Evolutionary conservation across 2,329 filamentous ascomycete species (phyloP).

Genomic region (Massarina eburnea): DNA sequence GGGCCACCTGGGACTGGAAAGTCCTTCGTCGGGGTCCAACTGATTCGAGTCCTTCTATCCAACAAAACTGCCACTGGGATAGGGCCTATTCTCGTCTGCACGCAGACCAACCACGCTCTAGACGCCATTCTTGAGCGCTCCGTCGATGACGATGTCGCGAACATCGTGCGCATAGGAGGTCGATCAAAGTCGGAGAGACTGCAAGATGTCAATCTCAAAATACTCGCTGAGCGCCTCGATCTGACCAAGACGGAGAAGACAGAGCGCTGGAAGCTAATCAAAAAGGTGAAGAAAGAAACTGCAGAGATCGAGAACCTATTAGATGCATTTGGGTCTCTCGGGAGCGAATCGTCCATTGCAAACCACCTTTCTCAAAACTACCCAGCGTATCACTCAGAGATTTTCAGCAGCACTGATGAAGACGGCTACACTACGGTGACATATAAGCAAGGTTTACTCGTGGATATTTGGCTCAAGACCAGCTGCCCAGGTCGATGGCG

Average conservation of each 20-base stretch:
- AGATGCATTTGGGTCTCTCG: constrained; percentile 8
- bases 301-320: constrained; percentile 13
- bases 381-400: too few species aligned
- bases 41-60: constrained; percentile 60
- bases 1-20: constrained; percentile 74
- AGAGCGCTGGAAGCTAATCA: too few species aligned
- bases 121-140: constrained; percentile 64
- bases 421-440: too few species aligned
- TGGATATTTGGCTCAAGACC: too few species aligned
- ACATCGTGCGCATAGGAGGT: constrained; percentile 64
- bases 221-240: constrained; percentile 14
- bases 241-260: not conserved
- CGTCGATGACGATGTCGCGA: constrained; percentile 47
- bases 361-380: too few species aligned
- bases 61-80: constrained; percentile 37
- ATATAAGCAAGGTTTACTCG: too few species aligned
- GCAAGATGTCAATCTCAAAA: constrained; percentile 53
- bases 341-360: constrained; percentile 10
- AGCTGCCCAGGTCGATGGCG: too few species aligned
- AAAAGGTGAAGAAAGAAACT: too few species aligned
- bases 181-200: constrained; percentile 59
- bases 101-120: constrained; percentile 57
- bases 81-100: constrained; percentile 50
- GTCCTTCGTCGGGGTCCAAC: constrained; percentile 59
- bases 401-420: too few species aligned